phyloP scores from a whole-genome alignment of 2,329 filamentous ascomycete species.

The Monosporascus sp. region DNA sequence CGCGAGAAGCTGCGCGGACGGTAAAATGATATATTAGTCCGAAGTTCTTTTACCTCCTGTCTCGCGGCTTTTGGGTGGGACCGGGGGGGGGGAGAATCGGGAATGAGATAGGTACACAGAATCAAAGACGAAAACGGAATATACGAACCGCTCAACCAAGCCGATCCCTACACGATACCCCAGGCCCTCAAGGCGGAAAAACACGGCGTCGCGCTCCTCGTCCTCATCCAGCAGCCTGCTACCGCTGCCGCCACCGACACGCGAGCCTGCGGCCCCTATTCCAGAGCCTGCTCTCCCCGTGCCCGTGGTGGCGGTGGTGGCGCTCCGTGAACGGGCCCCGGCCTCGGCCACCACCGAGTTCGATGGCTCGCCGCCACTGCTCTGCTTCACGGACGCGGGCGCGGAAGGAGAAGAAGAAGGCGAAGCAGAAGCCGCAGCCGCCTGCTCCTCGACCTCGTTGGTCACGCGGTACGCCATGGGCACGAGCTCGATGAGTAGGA shows the following conservation, averaged over 20 bases:
- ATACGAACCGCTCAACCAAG: conserved; percentile 74
- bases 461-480: conserved; percentile 87
- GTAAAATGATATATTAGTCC: too few relatives aligned
- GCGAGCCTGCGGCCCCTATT: not conserved
- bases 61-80: not conserved
- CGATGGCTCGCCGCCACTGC: too few relatives aligned
- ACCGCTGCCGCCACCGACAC: not conserved
- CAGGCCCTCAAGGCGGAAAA: conserved; percentile 74
- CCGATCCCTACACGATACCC: conserved; percentile 93
- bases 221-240: conserved; percentile 60
- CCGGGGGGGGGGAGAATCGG: not conserved
- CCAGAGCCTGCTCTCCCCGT: not conserved
- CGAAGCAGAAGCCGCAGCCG: conserved; percentile 24
- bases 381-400: conserved; percentile 3
- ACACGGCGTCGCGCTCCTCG: conserved; percentile 78
- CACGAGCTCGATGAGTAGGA: conserved; percentile 93
- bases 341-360: too few relatives aligned
- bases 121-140: conserved; percentile 1
- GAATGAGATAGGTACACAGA: not conserved
- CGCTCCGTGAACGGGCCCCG: not conserved
- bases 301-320: conserved; percentile 3
- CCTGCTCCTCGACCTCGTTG: conserved; percentile 55
- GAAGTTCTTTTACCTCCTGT: not conserved
- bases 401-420: conserved; percentile 10
- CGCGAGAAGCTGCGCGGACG: conserved; percentile 60